Percentiles rank a stretch among this genome's conserved stretches.
Conservation (phyloP, 208 protist genomes). For the Wallacemonas sp. region DNA sequence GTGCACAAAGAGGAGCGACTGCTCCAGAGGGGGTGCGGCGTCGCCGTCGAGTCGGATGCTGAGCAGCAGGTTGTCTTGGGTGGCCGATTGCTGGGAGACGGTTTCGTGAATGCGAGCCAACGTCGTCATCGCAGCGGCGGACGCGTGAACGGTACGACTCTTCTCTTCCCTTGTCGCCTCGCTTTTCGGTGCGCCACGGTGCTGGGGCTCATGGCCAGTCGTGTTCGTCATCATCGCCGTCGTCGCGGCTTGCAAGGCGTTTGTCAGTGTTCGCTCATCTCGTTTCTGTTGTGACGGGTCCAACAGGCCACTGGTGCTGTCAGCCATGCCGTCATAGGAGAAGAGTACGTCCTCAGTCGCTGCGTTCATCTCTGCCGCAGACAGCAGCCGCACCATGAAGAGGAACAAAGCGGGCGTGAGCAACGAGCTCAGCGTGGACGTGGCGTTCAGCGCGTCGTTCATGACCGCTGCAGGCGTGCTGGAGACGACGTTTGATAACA, state of each 20-base stretch:
- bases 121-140: too few species aligned
- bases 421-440: not conserved
- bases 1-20: not conserved
- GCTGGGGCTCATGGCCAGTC: too few species aligned
- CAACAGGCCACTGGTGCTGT: too few species aligned
- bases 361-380: not conserved
- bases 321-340: too few species aligned
- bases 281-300: too few species aligned
- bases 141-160: too few species aligned
- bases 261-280: too few species aligned
- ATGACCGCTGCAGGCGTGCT: not conserved
- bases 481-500: not conserved
- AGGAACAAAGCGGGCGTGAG: conserved; percentile 6
- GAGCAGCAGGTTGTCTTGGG: not conserved
- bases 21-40: not conserved
- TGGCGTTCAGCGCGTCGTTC: not conserved
- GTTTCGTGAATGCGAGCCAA: not conserved
- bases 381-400: not conserved
- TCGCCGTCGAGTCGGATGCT: not conserved
- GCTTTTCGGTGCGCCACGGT: too few species aligned
- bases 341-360: too few species aligned
- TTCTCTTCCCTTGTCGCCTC: too few species aligned
- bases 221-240: too few species aligned
- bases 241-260: too few species aligned
- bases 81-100: not conserved